Evolutionary conservation across 2,329 filamentous ascomycete species (phyloP), one percentile per base, ranked within the genome.

Genomic region (Pyrenophora tritici-repentis): DNA sequence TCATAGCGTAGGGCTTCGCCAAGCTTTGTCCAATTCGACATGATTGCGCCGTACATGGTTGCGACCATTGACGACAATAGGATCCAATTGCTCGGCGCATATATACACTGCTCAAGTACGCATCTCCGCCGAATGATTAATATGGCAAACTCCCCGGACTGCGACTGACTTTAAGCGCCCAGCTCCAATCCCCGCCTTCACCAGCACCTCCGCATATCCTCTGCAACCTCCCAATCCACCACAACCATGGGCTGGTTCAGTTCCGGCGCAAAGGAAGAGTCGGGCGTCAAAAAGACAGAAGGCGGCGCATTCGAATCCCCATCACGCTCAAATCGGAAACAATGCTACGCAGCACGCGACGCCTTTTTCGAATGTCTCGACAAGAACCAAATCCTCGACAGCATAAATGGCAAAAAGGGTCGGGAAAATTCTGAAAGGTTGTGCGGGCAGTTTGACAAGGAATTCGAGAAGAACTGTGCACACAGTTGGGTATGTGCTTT

Each of bases 261-360:
- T 60, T 77, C 78, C 17, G 72, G 71, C 57, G 76, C 78, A 32
- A 53, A 63, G 6, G 67, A 67, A 9, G 61, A 63, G 18, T 56
- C 58, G 14, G 70, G 68, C 13, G 65, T 70, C 58, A 79, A 63
- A 67, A 79, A 57, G 69, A 81, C 58, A 70, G 76, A 67, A 67
- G 79, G 63, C 67, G 84, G 72, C 36, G 73, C 84, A 56, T 86
- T 81, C 63, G 83, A 92, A 66, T 91, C 92, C 4, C 94, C 94
- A n/a, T 89, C 90, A 70, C 87, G 93, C 59, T 84, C 82, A 58
- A 89, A 92, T 73, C 87, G 94, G 68, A 81, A 86, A 65, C 81
- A 83, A 68, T 99, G 94, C 84, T 99, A 93, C 89, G 88, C 91
- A 66, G 86, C 89, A 39, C 86, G 94, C 62, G 94, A 99, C 77